Percentiles rank a stretch among this genome's conserved stretches.
Conservation (phyloP, 495 filamentous ascomycete genomes). For the Articulospora tetracladia region DNA sequence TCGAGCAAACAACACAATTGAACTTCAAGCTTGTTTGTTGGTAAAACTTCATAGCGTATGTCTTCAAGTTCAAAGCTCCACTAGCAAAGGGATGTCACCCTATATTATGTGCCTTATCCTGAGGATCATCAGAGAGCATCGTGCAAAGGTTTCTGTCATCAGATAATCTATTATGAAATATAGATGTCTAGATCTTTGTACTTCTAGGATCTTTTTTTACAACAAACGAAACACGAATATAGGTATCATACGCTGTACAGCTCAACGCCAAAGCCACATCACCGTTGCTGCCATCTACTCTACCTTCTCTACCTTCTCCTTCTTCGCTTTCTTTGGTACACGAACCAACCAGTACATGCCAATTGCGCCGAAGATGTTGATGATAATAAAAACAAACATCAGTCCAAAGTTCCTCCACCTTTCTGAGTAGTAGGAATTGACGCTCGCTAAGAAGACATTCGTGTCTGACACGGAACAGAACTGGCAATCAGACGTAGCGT, state of each 20-base stretch:
- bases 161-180: neutral
- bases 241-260: neutral
- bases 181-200: neutral
- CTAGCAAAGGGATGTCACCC: too few species aligned
- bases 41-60: too few species aligned
- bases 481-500: constrained; percentile 48
- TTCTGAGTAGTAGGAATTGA: constrained; percentile 44
- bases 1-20: too few species aligned
- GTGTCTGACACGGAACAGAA: constrained; percentile 59
- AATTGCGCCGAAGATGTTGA: constrained; percentile 72
- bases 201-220: neutral
- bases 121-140: too few species aligned
- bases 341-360: constrained; percentile 75
- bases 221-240: neutral
- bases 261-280: neutral
- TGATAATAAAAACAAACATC: constrained; percentile 63
- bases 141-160: too few species aligned
- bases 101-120: too few species aligned
- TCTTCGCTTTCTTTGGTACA: constrained; percentile 64
- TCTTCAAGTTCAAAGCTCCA: too few species aligned
- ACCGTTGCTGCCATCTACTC: neutral
- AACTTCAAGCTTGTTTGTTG: too few species aligned
- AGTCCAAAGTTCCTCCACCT: constrained; percentile 34
- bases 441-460: constrained; percentile 53
- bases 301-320: constrained; percentile 17